phyloP scores from a whole-genome alignment of 2,329 filamentous ascomycete genomes.

The Neoascochyta sp. region DNA sequence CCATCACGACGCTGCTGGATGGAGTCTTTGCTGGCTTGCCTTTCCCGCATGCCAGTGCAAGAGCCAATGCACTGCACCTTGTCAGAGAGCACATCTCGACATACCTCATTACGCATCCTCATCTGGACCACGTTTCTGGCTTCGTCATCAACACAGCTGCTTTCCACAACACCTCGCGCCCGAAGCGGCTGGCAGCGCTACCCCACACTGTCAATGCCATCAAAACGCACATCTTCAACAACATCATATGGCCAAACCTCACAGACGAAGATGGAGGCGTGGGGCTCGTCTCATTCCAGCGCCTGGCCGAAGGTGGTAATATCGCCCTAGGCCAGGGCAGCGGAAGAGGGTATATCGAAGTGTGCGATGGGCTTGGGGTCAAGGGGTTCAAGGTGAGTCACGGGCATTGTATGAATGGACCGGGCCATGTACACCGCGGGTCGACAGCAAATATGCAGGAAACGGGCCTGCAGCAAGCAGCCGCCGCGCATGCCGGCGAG shows the following conservation, averaged over 20 bases:
- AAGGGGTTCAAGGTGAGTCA: conserved; percentile 86
- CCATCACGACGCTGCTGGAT: conserved; percentile 53
- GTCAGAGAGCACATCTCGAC: conserved; percentile 77
- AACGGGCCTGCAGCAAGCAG: conserved; percentile 21
- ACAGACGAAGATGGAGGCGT: conserved; percentile 95
- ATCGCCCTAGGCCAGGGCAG: conserved; percentile 77
- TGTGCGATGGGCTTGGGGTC: conserved; percentile 84
- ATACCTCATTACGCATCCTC: conserved; percentile 93
- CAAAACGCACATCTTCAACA: conserved; percentile 95
- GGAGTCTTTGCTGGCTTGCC: conserved; percentile 80
- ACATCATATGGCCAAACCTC: conserved; percentile 95
- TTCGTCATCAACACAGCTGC: conserved; percentile 92
- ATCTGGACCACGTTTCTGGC: conserved; percentile 88
- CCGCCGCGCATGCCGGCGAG: conserved; percentile 21
- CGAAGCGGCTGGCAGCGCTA: conserved; percentile 81
- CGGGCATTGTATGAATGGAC: conserved; percentile 75
- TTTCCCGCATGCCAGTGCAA: conserved; percentile 61
- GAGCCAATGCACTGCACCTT: conserved; percentile 77
- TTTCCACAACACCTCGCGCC: conserved; percentile 68
- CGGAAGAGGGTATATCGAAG: conserved; percentile 77
- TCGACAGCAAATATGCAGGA: conserved; percentile 43
- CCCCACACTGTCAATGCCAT: conserved; percentile 88
- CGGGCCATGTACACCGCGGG: conserved; percentile 42
- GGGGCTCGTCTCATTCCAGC: conserved; percentile 84
- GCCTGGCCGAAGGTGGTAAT: conserved; percentile 84